Evolutionary conservation across 179 eudicot genomes (phyloP).

Genomic region (Pouteria campechiana): DNA sequence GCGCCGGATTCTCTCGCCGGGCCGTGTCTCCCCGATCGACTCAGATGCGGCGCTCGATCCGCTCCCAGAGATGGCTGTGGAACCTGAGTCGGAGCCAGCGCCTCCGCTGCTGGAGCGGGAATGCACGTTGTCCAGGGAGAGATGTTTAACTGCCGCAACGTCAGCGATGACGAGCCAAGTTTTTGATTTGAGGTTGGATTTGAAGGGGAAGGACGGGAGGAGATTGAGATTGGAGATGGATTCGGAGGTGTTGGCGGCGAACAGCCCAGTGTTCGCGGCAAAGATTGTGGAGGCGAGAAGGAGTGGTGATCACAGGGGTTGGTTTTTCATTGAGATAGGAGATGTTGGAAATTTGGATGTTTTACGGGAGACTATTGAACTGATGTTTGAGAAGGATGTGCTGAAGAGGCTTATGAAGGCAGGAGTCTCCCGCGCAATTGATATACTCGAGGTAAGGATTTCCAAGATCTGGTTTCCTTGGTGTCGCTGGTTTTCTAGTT

Average conservation of each 20-base stretch:
- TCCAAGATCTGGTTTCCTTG: not conserved
- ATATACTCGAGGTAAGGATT: constrained; percentile 72
- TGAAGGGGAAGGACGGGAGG: constrained; percentile 70
- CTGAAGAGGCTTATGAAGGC: constrained; percentile 35
- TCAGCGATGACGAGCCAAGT: not conserved
- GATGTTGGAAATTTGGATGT: constrained; percentile 72
- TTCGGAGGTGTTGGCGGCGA: constrained; percentile 56
- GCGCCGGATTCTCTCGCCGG: constrained; percentile 90
- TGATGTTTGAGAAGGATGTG: constrained; percentile 77
- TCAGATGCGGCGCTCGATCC: constrained; percentile 19
- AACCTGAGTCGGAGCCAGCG: constrained; percentile 5
- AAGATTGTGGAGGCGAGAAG: constrained; percentile 33
- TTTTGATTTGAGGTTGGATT: constrained; percentile 72
- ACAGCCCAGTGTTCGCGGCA: constrained; percentile 44
- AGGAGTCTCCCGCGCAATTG: constrained; percentile 67
- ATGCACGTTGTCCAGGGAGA: no score
- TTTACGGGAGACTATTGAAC: constrained; percentile 71
- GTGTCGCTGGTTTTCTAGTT: no score
- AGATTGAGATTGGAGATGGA: constrained; percentile 57
- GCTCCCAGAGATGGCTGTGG: constrained; percentile 4
- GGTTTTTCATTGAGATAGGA: constrained; percentile 84
- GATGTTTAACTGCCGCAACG: no score
- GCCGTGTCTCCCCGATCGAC: constrained; percentile 84
- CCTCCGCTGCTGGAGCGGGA: not conserved
- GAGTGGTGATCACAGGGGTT: constrained; percentile 8